Evolutionary conservation across 768 basidiomycete species (phyloP).

Genomic region (Tephrocybe sp.): DNA sequence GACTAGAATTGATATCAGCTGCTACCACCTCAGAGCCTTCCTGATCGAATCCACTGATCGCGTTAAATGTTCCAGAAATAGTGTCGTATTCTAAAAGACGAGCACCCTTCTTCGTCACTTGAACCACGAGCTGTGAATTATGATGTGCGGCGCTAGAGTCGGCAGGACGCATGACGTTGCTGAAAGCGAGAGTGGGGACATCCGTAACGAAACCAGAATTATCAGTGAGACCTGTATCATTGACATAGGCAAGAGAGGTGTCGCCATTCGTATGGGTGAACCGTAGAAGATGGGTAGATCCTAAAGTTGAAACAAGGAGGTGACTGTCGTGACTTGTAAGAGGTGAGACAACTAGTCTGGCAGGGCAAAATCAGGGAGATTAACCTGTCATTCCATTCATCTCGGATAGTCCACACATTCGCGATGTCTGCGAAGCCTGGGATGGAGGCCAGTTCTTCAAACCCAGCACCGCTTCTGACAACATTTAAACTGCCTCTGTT

Average conservation of each 20-base stretch:
- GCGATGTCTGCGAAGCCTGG: conserved; percentile 57
- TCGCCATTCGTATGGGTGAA: conserved; percentile 38
- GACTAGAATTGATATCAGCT: conserved; percentile 67
- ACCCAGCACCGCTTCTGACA: conserved; percentile 79
- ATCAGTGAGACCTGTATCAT: conserved; percentile 24
- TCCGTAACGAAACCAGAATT: conserved; percentile 41
- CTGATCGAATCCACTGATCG: conserved; percentile 33
- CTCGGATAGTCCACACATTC: conserved; percentile 59
- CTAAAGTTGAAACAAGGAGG: conserved; percentile 58
- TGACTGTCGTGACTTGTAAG: conserved; percentile 39
- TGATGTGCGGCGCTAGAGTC: too few relatives aligned
- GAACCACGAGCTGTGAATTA: conserved; percentile 60
- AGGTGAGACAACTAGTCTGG: conserved; percentile 2
- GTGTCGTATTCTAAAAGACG: conserved; percentile 56
- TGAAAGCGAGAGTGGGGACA: conserved; percentile 60
- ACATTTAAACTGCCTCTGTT: conserved; percentile 76
- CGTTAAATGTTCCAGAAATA: conserved; percentile 37
- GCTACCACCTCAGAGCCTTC: conserved; percentile 51
- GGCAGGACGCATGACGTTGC: conserved; percentile 45
- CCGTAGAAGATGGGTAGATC: conserved; percentile 51
- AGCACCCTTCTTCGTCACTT: conserved; percentile 64
- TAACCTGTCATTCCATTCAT: conserved; percentile 46
- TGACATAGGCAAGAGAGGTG: conserved; percentile 40
- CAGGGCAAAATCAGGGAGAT: conserved; percentile 20
- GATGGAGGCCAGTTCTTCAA: conserved; percentile 59